phyloP scores from a whole-genome alignment of 352 stramenopile genomes.

The Globisporangium irregulare region DNA sequence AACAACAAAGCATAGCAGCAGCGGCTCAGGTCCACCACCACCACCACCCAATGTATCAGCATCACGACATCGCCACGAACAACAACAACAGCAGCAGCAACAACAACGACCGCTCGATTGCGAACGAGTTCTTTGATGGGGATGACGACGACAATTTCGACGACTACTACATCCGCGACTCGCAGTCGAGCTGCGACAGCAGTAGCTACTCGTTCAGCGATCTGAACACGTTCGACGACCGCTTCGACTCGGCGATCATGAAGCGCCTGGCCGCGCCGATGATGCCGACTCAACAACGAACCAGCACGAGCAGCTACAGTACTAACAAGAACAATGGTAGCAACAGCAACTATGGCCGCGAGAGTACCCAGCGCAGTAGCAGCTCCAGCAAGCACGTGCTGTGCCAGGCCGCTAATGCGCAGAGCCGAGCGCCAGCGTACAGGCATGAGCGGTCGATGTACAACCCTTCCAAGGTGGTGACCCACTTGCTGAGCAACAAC shows the following conservation, averaged over 20 bases:
- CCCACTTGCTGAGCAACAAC: conserved; percentile 13
- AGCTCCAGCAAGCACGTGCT: conserved; percentile 6
- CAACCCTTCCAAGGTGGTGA: conserved; percentile 15
- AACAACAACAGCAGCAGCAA: background rate
- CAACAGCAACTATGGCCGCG: background rate
- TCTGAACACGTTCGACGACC: conserved; percentile 49
- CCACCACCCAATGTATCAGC: background rate
- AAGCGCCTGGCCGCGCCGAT: conserved; percentile 18
- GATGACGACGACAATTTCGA: background rate
- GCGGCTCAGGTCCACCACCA: background rate
- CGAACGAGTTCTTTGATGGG: background rate
- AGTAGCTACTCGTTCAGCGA: conserved; percentile 63
- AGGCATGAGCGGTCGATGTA: conserved; percentile 5
- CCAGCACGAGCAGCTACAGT: background rate
- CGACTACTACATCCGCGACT: conserved; percentile 23
- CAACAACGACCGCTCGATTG: background rate
- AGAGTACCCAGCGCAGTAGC: background rate
- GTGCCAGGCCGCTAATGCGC: background rate
- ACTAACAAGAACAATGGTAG: background rate
- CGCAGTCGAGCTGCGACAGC: conserved; percentile 40
- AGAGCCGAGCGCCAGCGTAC: background rate
- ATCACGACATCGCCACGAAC: background rate
- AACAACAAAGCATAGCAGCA: background rate
- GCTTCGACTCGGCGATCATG: conserved; percentile 24
- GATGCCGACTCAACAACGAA: background rate